A percentile compares a stretch with the other conserved stretches of the same genome.
These are phyloP conservation scores for Aspergillus sp. DNA, from an alignment of 2,329 filamentous ascomycete species.

Conservation along the genomic window DNA sequence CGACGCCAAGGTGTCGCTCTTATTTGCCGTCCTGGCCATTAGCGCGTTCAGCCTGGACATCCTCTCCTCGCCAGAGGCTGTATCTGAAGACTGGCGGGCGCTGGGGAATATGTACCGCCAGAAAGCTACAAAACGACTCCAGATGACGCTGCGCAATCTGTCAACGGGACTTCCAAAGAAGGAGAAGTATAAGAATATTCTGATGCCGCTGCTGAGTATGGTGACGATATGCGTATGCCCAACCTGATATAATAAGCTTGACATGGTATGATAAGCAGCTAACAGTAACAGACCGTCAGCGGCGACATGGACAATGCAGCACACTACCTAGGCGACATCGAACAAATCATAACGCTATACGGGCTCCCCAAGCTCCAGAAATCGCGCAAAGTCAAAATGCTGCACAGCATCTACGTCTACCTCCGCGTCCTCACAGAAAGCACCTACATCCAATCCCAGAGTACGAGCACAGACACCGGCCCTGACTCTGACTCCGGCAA, in stretches of 20 bases:
- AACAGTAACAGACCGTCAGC: background rate
- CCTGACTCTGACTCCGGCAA: no score
- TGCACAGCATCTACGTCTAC: conserved; percentile 10
- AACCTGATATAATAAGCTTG: background rate
- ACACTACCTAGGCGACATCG: conserved; percentile 6
- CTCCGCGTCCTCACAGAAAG: conserved; percentile 7
- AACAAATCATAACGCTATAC: conserved; percentile 2
- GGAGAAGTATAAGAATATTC: conserved; percentile 10
- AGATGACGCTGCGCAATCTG: background rate
- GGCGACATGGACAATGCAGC: conserved; percentile 8
- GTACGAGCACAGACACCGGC: no score
- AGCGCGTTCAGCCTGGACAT: conserved; percentile 7
- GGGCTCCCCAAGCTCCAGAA: conserved; percentile 3
- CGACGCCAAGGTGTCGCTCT: conserved; percentile 4
- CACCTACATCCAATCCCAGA: background rate
- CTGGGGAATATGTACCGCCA: conserved; percentile 6
- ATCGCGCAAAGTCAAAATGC: conserved; percentile 10
- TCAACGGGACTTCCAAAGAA: background rate
- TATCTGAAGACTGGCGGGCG: background rate
- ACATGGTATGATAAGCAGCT: background rate
- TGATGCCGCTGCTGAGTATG: conserved; percentile 11
- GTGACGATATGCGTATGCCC: conserved; percentile 6
- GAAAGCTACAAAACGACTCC: conserved; percentile 1
- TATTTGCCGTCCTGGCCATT: conserved; percentile 5
- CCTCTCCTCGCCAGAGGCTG: background rate